Percentiles rank a stretch among this genome's conserved stretches.
phyloP scores from a whole-genome alignment of 1,284 basidiomycete genomes.

The Fomitopsis betulina region DNA sequence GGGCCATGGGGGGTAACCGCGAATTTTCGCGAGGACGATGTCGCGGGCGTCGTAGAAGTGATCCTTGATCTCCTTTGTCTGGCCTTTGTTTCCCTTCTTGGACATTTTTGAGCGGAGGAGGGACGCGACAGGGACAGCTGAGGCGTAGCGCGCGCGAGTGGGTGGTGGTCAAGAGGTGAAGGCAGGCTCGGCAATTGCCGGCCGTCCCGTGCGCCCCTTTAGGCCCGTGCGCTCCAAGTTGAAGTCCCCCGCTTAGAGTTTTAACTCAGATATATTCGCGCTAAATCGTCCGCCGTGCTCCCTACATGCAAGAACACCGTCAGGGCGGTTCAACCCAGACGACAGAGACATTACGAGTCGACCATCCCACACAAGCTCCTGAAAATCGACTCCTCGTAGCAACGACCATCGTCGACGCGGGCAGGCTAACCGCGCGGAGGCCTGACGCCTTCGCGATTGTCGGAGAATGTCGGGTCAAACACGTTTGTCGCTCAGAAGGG shows the following conservation, averaged over 20 bases:
- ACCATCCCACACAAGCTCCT: not conserved
- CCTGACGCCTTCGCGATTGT: not conserved
- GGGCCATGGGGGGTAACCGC: slow-evolving; percentile 93
- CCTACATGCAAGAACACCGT: slow-evolving; percentile 6
- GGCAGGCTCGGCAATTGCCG: slow-evolving; percentile 23
- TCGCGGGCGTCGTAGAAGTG: slow-evolving; percentile 61
- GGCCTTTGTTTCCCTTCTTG: slow-evolving; percentile 52
- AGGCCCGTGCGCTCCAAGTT: slow-evolving; percentile 19
- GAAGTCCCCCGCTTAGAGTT: slow-evolving; percentile 15
- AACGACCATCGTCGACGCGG: not conserved
- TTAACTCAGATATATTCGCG: slow-evolving; percentile 13
- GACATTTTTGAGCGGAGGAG: slow-evolving; percentile 35
- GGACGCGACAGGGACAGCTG: slow-evolving; percentile 5
- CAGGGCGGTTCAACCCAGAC: slow-evolving; percentile 6
- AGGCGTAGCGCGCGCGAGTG: slow-evolving; percentile 13
- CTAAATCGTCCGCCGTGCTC: not conserved
- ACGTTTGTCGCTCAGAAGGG: not conserved
- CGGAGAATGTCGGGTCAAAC: not conserved
- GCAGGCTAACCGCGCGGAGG: not conserved
- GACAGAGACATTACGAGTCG: slow-evolving; percentile 4
- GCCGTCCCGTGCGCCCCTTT: slow-evolving; percentile 11
- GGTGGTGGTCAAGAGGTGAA: slow-evolving; percentile 24
- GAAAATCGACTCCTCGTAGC: not conserved
- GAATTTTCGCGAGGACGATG: slow-evolving; percentile 88
- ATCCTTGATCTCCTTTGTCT: slow-evolving; percentile 36